Percentiles rank a stretch among this genome's conserved stretches.
Evolutionary conservation across 129 eudicot genomes (phyloP).

Genomic region (Deinandra increscens): DNA sequence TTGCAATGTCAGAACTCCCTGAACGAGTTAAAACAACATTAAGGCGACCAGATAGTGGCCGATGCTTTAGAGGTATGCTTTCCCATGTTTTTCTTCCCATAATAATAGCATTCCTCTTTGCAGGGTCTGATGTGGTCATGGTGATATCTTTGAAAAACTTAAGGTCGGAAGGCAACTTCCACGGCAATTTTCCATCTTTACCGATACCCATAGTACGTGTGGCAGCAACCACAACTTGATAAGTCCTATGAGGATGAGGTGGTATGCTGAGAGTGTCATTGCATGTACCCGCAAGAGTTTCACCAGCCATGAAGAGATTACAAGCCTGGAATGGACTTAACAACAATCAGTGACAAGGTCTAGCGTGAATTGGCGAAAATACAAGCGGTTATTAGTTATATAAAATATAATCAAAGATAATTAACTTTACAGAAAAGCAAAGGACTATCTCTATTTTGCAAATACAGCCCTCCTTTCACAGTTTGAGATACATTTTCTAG

Average conservation of each 20-base stretch:
- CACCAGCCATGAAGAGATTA: conserved; percentile 47
- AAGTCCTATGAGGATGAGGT: conserved; percentile 51
- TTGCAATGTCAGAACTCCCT: conserved; percentile 47
- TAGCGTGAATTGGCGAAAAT: too few relatives aligned
- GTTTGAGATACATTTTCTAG: too few relatives aligned
- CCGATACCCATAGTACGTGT: conserved; percentile 77
- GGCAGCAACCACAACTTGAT: conserved; percentile 89
- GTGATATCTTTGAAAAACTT: conserved; percentile 78
- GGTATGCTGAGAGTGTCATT: conserved; percentile 37
- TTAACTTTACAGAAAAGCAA: conserved; percentile 14
- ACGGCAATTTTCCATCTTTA: conserved; percentile 78
- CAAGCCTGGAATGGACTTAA: conserved; percentile 12
- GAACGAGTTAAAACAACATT: conserved; percentile 84
- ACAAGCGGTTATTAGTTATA: too few relatives aligned
- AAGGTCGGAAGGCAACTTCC: conserved; percentile 88
- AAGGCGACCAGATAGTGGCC: conserved; percentile 79
- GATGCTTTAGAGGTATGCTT: conserved; percentile 57
- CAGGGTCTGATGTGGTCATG: conserved; percentile 53
- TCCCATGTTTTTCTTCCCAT: conserved; percentile 99
- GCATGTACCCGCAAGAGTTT: conserved; percentile 22
- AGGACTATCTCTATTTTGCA: conserved; percentile 3
- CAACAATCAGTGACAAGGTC: neutral
- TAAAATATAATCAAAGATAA: too few relatives aligned
- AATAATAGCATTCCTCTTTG: conserved; percentile 66
- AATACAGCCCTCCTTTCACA: too few relatives aligned